Base-by-base conservation (phyloP, 2,329 filamentous ascomycete genomes). In the Clonostachys byssicola region DNA sequence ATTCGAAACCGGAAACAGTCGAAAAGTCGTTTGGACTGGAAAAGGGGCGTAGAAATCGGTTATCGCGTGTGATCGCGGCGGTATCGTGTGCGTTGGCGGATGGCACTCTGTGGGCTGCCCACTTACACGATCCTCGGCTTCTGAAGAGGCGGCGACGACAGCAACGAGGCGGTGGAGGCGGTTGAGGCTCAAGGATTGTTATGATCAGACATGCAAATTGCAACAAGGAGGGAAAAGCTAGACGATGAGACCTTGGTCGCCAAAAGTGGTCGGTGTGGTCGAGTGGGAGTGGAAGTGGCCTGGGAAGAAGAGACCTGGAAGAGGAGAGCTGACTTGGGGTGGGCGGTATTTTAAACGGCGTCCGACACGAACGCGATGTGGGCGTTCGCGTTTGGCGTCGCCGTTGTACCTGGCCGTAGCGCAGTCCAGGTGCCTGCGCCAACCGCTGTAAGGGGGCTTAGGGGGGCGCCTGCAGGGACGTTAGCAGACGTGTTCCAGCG, bases 311-410 rank as follows among this genome's bases (percentile, higher is more conserved):
- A 47, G 45, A 33, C 43, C 35, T 46, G 40, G 12, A 38, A 43
- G 20, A n/a, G 40, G n/a, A 35, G 40, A 14, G 5, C 14, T 18
- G 16, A 30, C 9, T 33, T 23, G 43, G 47, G 49, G 39, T 38
- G 42, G 49, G 49, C 42, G 55, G 54, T 54, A 56, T 56, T 56
- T 56, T 50, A 55, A 18, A 47, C 34, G 39, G 40, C 40, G 36
- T 36, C 35, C 42, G 47, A 52, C 52, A 52, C 50, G 52, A 51
- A 51, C 50, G 51, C 49, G 50, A 43, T 42, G 23, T 41, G 36
- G 45, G 49, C 51, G 51, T 53, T 49, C 47, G 50, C 43, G 48
- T 48, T 48, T 33, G 20, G 13, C 36, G 36, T 39, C 17, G 36
- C 12, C 20, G 20, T 33, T 43, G 18, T 17, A 42, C n/a, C 36